Evolutionary conservation across 1,139 yeast species (phyloP).

Genomic region (Taphrina populina): DNA sequence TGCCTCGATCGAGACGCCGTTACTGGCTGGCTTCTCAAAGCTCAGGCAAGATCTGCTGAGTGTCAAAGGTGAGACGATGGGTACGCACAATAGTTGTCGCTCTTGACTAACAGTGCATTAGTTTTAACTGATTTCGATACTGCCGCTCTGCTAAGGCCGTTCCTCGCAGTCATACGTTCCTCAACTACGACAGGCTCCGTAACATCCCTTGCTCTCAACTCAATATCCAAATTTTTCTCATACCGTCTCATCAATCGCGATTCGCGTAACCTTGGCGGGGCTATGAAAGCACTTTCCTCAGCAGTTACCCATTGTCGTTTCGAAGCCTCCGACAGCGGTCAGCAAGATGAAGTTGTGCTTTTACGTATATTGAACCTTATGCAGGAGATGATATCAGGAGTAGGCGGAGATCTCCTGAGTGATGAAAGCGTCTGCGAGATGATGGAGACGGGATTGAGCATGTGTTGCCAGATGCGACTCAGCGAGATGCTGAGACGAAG

Average conservation of each 20-base stretch:
- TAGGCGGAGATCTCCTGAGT: constrained; percentile 62
- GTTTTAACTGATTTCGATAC: constrained; percentile 63
- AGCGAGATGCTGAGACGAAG: constrained; percentile 85
- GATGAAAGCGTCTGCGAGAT: constrained; percentile 87
- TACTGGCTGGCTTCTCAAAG: constrained; percentile 77
- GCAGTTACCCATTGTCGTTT: constrained; percentile 92
- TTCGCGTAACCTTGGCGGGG: constrained; percentile 53
- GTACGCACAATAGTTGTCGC: not conserved
- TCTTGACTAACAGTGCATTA: not conserved
- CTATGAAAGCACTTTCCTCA: constrained; percentile 61
- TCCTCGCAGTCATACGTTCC: constrained; percentile 78
- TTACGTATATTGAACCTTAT: constrained; percentile 75
- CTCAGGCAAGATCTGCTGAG: constrained; percentile 68
- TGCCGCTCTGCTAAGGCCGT: constrained; percentile 77
- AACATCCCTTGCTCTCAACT: constrained; percentile 75
- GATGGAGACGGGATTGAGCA: constrained; percentile 82
- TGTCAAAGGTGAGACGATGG: constrained; percentile 43
- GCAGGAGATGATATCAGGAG: constrained; percentile 66
- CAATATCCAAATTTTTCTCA: constrained; percentile 68
- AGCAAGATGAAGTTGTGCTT: constrained; percentile 88
- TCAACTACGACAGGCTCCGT: constrained; percentile 82
- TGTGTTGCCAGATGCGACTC: constrained; percentile 90
- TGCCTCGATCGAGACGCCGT: constrained; percentile 54
- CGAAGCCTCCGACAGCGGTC: constrained; percentile 89
- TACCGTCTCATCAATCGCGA: constrained; percentile 55